Evolutionary conservation across 208 protist species (phyloP).

Genomic region (Acanthamoeba sp.): DNA sequence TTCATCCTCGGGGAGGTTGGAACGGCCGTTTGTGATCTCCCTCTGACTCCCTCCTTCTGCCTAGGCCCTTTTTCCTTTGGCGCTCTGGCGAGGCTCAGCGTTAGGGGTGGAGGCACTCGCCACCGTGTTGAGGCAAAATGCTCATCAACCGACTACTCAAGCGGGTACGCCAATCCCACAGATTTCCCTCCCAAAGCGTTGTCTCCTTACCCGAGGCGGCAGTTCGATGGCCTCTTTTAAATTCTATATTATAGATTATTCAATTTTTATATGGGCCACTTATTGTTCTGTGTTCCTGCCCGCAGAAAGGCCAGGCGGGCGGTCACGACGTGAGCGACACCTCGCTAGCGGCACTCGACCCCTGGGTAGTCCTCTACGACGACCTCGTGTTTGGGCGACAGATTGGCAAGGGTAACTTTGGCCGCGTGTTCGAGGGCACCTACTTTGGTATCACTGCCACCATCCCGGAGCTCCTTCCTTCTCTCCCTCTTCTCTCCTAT

Average conservation of each 20-base stretch:
- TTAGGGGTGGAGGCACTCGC: too few species aligned
- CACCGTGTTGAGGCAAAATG: background rate
- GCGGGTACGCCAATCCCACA: background rate
- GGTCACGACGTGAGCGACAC: background rate
- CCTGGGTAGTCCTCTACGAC: slow-evolving; percentile 29
- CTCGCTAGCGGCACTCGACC: background rate
- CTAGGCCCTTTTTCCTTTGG: background rate
- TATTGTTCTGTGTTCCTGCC: background rate
- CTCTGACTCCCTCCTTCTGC: too few species aligned
- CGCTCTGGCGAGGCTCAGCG: background rate
- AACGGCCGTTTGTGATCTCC: too few species aligned
- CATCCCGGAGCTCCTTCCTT: background rate
- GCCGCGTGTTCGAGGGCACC: slow-evolving; percentile 50
- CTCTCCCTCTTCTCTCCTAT: background rate
- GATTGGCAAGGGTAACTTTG: slow-evolving; percentile 58
- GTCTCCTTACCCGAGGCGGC: too few species aligned
- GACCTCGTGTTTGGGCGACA: slow-evolving; percentile 41
- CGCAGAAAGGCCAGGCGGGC: background rate
- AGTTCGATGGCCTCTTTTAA: too few species aligned
- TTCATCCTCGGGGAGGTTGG: too few species aligned
- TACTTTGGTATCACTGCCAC: slow-evolving; percentile 18
- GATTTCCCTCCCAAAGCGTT: background rate
- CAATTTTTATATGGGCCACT: background rate
- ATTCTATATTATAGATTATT: too few species aligned
- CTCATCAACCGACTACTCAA: slow-evolving; percentile 28